Percentiles rank a stretch among this genome's conserved stretches.
These are phyloP conservation scores for Metroxylon sagu DNA, from an alignment of 176 grass and related monocot genomes.

Conservation along the genomic window DNA sequence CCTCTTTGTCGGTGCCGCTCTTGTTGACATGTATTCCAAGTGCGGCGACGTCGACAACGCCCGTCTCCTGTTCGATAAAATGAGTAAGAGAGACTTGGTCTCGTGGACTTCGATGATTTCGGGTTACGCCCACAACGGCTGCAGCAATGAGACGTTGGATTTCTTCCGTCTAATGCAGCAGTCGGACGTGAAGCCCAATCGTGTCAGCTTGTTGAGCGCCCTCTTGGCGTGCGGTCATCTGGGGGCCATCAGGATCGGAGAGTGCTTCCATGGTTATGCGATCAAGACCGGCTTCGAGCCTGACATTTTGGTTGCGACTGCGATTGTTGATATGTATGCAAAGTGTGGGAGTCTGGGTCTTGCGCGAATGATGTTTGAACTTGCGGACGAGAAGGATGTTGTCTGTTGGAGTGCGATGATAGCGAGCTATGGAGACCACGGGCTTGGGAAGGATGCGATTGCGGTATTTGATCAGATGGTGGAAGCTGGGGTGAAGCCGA, in stretches of 20 bases:
- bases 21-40: constrained; percentile 19
- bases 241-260: constrained; percentile 12
- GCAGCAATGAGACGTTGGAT: constrained; percentile 6
- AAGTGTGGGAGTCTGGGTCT: constrained; percentile 13
- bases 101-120: constrained; percentile 15
- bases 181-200: constrained; percentile 1
- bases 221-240: constrained; percentile 12
- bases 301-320: constrained; percentile 14
- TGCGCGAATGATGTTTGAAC: constrained; percentile 13
- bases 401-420: constrained; percentile 27
- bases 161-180: constrained; percentile 15
- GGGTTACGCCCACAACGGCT: constrained; percentile 18
- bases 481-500: not conserved
- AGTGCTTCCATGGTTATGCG: constrained; percentile 1
- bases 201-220: constrained; percentile 14
- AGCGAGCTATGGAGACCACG: constrained; percentile 15
- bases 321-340: constrained; percentile 18
- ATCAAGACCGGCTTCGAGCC: constrained; percentile 6
- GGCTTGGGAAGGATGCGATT: constrained; percentile 7
- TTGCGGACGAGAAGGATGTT: constrained; percentile 2
- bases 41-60: constrained; percentile 7
- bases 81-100: constrained; percentile 5
- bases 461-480: constrained; percentile 17
- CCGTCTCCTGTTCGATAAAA: constrained; percentile 18
- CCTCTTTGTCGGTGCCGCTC: constrained; percentile 17